Conservation (phyloP, 129 eudicot genomes). For the Flaveria brownii region DNA sequence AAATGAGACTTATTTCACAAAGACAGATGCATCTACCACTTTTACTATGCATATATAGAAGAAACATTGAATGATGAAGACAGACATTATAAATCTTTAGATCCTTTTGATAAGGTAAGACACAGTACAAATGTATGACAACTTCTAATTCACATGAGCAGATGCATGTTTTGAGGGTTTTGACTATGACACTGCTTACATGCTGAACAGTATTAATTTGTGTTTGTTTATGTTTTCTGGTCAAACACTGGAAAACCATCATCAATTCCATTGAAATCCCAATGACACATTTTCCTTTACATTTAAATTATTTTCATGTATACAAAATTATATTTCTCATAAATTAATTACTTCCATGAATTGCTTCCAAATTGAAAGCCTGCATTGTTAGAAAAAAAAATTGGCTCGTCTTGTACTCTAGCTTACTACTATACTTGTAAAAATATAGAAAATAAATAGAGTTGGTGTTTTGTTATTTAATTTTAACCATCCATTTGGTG, state of each 20-base stretch:
- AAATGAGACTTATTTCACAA: constrained; percentile 24
- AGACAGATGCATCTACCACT: constrained; percentile 42
- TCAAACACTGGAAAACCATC: constrained; percentile 37
- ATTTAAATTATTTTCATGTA: background rate
- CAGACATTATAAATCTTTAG: constrained; percentile 29
- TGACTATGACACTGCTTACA: constrained; percentile 42
- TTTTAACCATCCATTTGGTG: too few relatives aligned
- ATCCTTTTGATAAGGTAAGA: constrained; percentile 34
- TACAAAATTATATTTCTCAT: background rate
- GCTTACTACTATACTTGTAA: background rate
- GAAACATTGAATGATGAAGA: constrained; percentile 39
- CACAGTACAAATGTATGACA: constrained; percentile 43
- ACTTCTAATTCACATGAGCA: constrained; percentile 41
- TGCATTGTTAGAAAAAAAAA: background rate
- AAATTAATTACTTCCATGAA: background rate
- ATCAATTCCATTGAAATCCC: constrained; percentile 23
- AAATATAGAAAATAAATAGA: background rate
- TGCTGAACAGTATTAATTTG: constrained; percentile 37
- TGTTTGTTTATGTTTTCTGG: constrained; percentile 39
- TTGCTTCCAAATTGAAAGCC: background rate
- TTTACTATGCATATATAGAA: constrained; percentile 29
- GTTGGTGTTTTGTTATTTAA: too few relatives aligned
- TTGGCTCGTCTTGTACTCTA: background rate
- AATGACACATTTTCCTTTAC: background rate
- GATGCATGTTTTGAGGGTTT: constrained; percentile 39